These are phyloP conservation scores for Drechslerella stenobrocha DNA, from an alignment of 2,329 filamentous ascomycete species.

Conservation along the genomic window DNA sequence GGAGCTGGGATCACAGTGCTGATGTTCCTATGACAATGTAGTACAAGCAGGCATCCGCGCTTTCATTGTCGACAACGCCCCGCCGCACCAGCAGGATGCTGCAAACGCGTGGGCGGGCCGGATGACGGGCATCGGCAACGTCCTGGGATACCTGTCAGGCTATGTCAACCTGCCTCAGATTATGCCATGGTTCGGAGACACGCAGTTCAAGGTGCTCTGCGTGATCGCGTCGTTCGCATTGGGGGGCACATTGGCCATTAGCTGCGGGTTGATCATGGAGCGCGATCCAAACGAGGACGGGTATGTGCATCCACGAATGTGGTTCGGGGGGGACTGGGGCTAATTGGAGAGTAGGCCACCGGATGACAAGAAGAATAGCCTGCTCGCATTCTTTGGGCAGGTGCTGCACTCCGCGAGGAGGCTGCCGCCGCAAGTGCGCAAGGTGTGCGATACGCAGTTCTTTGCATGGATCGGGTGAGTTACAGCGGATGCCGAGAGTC, in stretches of 20 bases:
- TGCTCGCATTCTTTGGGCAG: constrained; percentile 76
- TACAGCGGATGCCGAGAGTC: background rate
- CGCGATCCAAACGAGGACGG: constrained; percentile 68
- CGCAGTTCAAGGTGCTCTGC: constrained; percentile 91
- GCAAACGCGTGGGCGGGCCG: constrained; percentile 94
- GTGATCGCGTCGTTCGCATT: constrained; percentile 79
- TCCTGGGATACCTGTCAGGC: constrained; percentile 66
- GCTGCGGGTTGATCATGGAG: constrained; percentile 69
- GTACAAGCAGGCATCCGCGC: constrained; percentile 90
- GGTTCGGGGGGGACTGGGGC: background rate
- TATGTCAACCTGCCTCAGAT: constrained; percentile 40
- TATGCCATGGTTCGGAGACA: constrained; percentile 78
- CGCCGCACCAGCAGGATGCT: constrained; percentile 87
- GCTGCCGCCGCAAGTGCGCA: constrained; percentile 78
- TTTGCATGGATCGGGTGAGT: constrained; percentile 77
- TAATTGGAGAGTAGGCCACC: constrained; percentile 63
- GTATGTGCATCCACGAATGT: constrained; percentile 8
- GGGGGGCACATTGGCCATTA: constrained; percentile 55
- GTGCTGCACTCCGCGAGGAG: constrained; percentile 75
- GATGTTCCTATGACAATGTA: constrained; percentile 53
- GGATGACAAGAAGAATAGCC: constrained; percentile 64
- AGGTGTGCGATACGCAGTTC: constrained; percentile 79
- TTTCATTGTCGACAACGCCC: constrained; percentile 90
- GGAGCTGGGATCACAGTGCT: no score
- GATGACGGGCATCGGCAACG: constrained; percentile 83